Evolutionary conservation across 2,329 filamentous ascomycete species (phyloP).

Genomic region (Sarocladium brachiariae): DNA sequence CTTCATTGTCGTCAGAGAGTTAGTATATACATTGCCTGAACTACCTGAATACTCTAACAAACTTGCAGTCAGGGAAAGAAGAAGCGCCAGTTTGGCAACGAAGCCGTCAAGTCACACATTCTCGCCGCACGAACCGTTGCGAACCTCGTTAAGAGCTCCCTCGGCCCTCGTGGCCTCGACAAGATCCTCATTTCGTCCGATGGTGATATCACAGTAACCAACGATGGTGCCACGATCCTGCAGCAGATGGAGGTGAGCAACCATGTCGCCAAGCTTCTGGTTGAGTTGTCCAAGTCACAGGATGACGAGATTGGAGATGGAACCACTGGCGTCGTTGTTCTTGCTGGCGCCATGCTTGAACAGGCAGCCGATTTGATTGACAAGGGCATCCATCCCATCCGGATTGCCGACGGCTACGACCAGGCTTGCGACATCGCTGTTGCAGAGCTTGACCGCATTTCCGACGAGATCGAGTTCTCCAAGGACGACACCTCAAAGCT

Average conservation of each 20-base stretch:
- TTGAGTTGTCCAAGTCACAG: slow-evolving; percentile 96
- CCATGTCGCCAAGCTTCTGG: slow-evolving; percentile 93
- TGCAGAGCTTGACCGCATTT: slow-evolving; percentile 84
- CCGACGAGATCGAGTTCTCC: slow-evolving; percentile 82
- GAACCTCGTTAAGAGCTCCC: slow-evolving; percentile 94
- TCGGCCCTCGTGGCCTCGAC: slow-evolving; percentile 92
- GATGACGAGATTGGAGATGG: slow-evolving; percentile 99
- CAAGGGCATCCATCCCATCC: slow-evolving; percentile 98
- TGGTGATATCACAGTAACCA: slow-evolving; percentile 98
- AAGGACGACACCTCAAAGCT: slow-evolving; percentile 77
- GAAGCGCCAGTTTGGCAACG: slow-evolving; percentile 92
- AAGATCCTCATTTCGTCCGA: slow-evolving; percentile 99
- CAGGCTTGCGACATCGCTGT: slow-evolving; percentile 96
- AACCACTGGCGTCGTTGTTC: slow-evolving; percentile 93
- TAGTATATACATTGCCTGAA: slow-evolving; percentile 32
- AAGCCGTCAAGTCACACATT: slow-evolving; percentile 97
- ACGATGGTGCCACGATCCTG: slow-evolving; percentile 96
- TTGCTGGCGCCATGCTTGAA: slow-evolving; percentile 90
- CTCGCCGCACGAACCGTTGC: slow-evolving; percentile 92
- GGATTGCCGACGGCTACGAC: slow-evolving; percentile 97
- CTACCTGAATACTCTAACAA: slow-evolving; percentile 15
- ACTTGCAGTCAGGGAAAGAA: slow-evolving; percentile 80
- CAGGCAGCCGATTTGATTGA: slow-evolving; percentile 97
- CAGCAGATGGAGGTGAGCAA: slow-evolving; percentile 99
- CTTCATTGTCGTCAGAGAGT: slow-evolving; percentile 98